Evolutionary conservation across 352 stramenopile genomes (phyloP).

Genomic region (Pythium guiyangense): DNA sequence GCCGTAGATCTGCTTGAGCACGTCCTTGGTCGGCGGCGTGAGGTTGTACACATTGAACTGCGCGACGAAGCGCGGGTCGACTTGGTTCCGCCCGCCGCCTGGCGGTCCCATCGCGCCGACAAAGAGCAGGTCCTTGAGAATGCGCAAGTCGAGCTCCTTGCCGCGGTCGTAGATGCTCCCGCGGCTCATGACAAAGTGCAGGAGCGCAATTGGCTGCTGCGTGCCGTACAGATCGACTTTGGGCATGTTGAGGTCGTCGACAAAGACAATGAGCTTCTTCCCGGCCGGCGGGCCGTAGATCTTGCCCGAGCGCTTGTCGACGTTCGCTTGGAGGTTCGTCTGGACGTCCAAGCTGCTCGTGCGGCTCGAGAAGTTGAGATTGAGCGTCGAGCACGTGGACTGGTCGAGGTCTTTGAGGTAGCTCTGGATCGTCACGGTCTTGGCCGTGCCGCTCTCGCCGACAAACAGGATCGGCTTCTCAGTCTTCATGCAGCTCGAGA

Average conservation of each 20-base stretch:
- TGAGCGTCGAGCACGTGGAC: conserved; percentile 62
- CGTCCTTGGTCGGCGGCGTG: conserved; percentile 85
- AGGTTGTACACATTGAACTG: conserved; percentile 97
- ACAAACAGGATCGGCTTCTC: conserved; percentile 92
- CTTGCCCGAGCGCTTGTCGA: conserved; percentile 94
- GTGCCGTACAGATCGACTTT: conserved; percentile 95
- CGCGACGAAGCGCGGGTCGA: conserved; percentile 92
- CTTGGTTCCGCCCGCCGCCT: conserved; percentile 91
- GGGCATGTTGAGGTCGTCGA: conserved; percentile 97
- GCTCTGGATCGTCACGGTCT: conserved; percentile 94
- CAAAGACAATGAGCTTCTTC: conserved; percentile 94
- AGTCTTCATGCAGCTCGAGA: conserved; percentile 83
- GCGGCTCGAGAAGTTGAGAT: conserved; percentile 92
- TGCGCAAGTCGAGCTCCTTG: conserved; percentile 93
- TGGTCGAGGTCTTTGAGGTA: conserved; percentile 86
- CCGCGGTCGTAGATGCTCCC: conserved; percentile 92
- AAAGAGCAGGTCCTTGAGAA: conserved; percentile 92
- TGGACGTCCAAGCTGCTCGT: conserved; percentile 94
- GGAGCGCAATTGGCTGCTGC: conserved; percentile 93
- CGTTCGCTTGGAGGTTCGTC: conserved; percentile 92
- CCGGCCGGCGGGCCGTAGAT: conserved; percentile 92
- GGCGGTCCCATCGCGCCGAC: conserved; percentile 94
- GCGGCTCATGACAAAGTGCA: conserved; percentile 92
- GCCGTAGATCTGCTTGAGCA: conserved; percentile 92
- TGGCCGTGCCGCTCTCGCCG: conserved; percentile 92